Evolutionary conservation across 2,329 filamentous ascomycete genomes (phyloP).

Genomic region (Fusarium sacchari): DNA sequence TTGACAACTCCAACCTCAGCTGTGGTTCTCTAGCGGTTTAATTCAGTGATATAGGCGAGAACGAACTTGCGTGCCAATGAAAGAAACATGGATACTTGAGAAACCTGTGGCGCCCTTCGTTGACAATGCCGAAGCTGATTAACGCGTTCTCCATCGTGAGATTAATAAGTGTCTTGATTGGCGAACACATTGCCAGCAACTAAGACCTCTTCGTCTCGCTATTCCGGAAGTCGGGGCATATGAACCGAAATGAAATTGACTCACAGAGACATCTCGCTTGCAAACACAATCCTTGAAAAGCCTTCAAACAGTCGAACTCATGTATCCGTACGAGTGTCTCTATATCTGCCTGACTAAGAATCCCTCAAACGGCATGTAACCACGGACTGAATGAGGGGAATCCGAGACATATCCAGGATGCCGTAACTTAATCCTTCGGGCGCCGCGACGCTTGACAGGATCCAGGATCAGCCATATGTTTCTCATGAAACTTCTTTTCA

Average conservation of each 20-base stretch:
- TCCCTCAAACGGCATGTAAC: background rate
- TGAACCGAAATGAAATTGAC: background rate
- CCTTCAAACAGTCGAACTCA: background rate
- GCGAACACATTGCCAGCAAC: background rate
- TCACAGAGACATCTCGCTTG: background rate
- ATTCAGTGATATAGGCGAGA: background rate
- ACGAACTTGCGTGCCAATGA: background rate
- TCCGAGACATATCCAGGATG: background rate
- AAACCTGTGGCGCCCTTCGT: background rate
- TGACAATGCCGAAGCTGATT: background rate
- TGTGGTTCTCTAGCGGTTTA: no score
- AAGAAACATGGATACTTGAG: background rate
- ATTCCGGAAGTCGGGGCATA: background rate
- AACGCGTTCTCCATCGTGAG: background rate
- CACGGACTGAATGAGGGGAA: background rate
- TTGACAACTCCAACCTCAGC: background rate
- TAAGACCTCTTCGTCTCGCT: background rate
- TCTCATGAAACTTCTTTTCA: background rate
- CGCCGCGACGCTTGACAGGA: background rate
- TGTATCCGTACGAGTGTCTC: background rate
- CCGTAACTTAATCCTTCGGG: background rate
- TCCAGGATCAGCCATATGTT: background rate
- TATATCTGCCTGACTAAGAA: background rate
- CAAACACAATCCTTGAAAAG: background rate
- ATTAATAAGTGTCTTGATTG: background rate